Evolutionary conservation across 306 rosid species (phyloP).

Genomic region (Citrullus amarus): DNA sequence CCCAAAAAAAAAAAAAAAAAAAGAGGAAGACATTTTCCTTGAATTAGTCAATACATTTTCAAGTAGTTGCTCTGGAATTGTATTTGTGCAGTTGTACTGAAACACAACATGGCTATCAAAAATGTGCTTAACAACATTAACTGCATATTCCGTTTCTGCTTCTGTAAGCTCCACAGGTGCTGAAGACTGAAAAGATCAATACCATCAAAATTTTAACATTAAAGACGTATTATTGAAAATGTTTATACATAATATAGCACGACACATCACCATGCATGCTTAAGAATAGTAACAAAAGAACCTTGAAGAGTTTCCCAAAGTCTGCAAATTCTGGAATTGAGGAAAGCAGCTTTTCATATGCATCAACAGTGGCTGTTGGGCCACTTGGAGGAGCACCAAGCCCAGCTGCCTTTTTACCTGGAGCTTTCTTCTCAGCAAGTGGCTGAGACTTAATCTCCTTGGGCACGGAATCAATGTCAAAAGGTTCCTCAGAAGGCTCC

Average conservation of each 20-base stretch:
- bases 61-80: constrained; percentile 89
- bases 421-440: constrained; percentile 83
- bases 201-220: constrained; percentile 10
- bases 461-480: constrained; percentile 71
- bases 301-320: constrained; percentile 95
- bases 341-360: constrained; percentile 65
- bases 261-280: constrained; percentile 7
- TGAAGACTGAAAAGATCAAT: constrained; percentile 51
- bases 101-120: constrained; percentile 80
- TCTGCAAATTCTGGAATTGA: constrained; percentile 57
- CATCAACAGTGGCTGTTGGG: constrained; percentile 63
- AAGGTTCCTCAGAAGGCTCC: constrained; percentile 87
- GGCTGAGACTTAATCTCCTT: constrained; percentile 85
- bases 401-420: constrained; percentile 82
- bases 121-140: constrained; percentile 87
- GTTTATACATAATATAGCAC: neutral
- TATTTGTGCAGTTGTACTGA: constrained; percentile 96
- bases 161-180: constrained; percentile 96
- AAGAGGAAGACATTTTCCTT: neutral
- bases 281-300: constrained; percentile 18
- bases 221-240: neutral
- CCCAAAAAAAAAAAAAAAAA: neutral
- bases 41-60: constrained; percentile 49
- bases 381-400: constrained; percentile 73
- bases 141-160: constrained; percentile 94